These are phyloP conservation scores for Jatropha podagrica DNA, from an alignment of 441 rosid species.

Conservation along the genomic window DNA sequence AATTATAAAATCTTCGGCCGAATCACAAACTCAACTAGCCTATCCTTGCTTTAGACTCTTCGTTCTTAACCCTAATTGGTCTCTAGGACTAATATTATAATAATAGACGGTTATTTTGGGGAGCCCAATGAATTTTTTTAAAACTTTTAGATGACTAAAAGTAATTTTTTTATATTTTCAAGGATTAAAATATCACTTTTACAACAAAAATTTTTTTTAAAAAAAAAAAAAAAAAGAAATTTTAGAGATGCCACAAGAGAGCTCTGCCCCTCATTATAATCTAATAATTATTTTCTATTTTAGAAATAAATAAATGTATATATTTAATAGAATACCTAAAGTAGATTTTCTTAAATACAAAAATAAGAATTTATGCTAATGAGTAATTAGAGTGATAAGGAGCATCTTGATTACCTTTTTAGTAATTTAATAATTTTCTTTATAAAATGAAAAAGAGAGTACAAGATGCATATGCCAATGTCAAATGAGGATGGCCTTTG, in stretches of 20 bases:
- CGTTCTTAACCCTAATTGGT: background rate
- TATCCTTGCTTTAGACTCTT: slow-evolving; percentile 24
- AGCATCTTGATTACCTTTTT: background rate
- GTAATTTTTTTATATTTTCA: too few relatives aligned
- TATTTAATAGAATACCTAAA: background rate
- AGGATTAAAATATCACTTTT: too few relatives aligned
- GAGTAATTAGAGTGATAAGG: background rate
- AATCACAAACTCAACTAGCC: slow-evolving; percentile 33
- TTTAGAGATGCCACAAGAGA: too few relatives aligned
- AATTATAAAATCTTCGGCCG: slow-evolving; percentile 21
- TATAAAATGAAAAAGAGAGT: background rate
- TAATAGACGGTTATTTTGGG: too few relatives aligned
- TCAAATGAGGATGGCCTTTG: slow-evolving; percentile 11
- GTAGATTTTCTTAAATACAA: background rate
- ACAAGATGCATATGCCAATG: background rate
- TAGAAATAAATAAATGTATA: background rate
- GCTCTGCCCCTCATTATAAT: too few relatives aligned
- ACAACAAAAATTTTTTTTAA: too few relatives aligned
- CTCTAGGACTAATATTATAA: background rate
- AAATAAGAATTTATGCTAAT: background rate
- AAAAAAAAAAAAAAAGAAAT: too few relatives aligned
- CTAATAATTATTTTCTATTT: background rate
- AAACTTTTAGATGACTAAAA: too few relatives aligned
- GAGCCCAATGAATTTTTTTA: too few relatives aligned
- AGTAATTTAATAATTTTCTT: background rate